Conservation (phyloP, 2,329 filamentous ascomycete species). For the Ascochyta clinopodiicola region DNA sequence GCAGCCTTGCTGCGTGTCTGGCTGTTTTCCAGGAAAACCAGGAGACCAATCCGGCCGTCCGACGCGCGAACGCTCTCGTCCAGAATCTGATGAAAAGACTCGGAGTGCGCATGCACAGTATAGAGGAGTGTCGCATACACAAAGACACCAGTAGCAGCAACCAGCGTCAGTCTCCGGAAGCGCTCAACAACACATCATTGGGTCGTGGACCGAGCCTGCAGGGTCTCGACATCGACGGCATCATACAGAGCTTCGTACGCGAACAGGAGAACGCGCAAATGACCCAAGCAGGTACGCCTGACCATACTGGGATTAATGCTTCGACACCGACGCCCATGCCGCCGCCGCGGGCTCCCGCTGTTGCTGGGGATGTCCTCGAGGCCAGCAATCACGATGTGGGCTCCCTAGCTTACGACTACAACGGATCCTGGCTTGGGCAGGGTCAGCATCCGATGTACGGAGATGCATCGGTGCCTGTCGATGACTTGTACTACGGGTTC, state of each 20-base stretch:
- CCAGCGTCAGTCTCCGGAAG: conserved; percentile 11
- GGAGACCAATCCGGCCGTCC: conserved; percentile 59
- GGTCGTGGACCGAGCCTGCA: conserved; percentile 30
- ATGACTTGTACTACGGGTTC: conserved; percentile 36
- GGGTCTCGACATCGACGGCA: conserved; percentile 52
- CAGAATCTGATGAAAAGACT: conserved; percentile 56
- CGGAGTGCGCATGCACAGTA: conserved; percentile 29
- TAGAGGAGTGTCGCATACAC: conserved; percentile 27
- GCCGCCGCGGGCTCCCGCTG: neutral
- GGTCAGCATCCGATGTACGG: conserved; percentile 20
- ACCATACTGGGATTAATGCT: conserved; percentile 1
- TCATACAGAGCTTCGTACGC: conserved; percentile 52
- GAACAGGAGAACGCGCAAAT: conserved; percentile 34
- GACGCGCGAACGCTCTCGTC: conserved; percentile 55
- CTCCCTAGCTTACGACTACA: conserved; percentile 17
- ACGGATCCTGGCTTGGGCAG: conserved; percentile 17
- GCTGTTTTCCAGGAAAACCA: conserved; percentile 58
- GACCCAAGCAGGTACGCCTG: conserved; percentile 12
- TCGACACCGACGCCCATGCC: conserved; percentile 12
- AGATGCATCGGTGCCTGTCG: conserved; percentile 26
- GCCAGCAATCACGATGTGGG: neutral
- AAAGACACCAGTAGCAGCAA: conserved; percentile 9
- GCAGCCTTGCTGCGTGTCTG: conserved; percentile 52
- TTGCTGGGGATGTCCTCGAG: neutral
- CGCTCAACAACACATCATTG: conserved; percentile 13